These are phyloP conservation scores for Dactylorhiza incarnata DNA, from an alignment of 106 monocot genomes.

Conservation along the genomic window DNA sequence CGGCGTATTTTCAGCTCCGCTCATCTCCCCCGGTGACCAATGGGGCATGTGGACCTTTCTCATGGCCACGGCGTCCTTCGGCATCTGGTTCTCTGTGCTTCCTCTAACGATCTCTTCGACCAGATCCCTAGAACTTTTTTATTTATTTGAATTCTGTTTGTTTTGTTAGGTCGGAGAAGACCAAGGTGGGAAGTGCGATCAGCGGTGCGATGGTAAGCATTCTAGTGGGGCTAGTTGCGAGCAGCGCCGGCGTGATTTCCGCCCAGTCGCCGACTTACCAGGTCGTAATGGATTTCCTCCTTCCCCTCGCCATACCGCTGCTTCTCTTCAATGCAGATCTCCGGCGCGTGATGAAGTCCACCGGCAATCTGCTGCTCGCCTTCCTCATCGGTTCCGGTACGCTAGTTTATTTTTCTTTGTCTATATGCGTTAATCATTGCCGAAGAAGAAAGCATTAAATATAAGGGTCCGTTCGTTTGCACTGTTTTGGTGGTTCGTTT, in stretches of 20 bases:
- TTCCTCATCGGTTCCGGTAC: constrained; percentile 56
- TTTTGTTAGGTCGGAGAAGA: constrained; percentile 24
- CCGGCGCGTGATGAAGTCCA: constrained; percentile 27
- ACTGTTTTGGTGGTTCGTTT: no score
- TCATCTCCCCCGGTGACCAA: constrained; percentile 43
- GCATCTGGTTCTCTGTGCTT: constrained; percentile 15
- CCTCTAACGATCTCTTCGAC: neutral
- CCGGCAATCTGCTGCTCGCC: constrained; percentile 40
- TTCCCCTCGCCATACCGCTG: constrained; percentile 42
- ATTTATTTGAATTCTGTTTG: neutral
- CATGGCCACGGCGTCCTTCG: constrained; percentile 39
- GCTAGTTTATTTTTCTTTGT: neutral
- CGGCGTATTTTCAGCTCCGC: constrained; percentile 11
- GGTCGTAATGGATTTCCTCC: constrained; percentile 40
- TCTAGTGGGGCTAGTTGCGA: constrained; percentile 34
- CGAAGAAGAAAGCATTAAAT: no score
- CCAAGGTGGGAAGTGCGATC: constrained; percentile 29
- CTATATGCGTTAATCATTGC: no score
- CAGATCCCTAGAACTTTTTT: neutral
- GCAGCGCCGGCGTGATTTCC: constrained; percentile 31
- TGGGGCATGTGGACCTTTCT: constrained; percentile 50
- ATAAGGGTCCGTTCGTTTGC: no score
- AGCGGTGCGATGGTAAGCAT: constrained; percentile 50
- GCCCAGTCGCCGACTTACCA: constrained; percentile 35
- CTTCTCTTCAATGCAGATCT: constrained; percentile 54